Evolutionary conservation across 2,329 filamentous ascomycete genomes (phyloP).

Genomic region (Alternaria infectoria): DNA sequence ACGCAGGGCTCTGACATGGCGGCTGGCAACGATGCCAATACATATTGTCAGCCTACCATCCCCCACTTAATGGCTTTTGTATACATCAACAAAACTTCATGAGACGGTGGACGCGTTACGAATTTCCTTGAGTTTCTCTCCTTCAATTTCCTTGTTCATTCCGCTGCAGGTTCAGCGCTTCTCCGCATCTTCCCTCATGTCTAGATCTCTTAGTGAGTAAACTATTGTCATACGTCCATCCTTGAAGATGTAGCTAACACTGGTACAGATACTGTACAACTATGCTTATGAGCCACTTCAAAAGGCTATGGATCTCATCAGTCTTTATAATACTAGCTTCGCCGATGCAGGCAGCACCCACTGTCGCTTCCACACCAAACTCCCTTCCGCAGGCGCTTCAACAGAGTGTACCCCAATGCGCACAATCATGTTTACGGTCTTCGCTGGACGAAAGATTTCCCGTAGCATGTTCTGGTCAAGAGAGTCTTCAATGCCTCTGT

Average conservation of each 20-base stretch:
- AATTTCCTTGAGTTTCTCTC: conserved; percentile 44
- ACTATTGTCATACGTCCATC: conserved; percentile 14
- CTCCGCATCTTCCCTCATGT: conserved; percentile 40
- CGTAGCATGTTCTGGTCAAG: conserved; percentile 41
- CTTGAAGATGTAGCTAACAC: conserved; percentile 38
- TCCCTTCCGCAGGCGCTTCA: conserved; percentile 38
- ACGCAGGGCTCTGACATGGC: conserved; percentile 39
- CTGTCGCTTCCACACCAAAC: conserved; percentile 25
- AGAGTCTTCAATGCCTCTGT: conserved; percentile 45
- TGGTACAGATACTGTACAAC: conserved; percentile 43
- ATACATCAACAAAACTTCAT: conserved; percentile 39
- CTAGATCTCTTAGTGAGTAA: conserved; percentile 42
- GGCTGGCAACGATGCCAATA: conserved; percentile 37
- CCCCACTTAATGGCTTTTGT: conserved; percentile 25
- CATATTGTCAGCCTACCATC: conserved; percentile 46
- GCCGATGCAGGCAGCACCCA: conserved; percentile 34
- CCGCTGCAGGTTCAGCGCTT: conserved; percentile 47
- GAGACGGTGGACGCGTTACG: conserved; percentile 45
- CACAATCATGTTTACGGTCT: conserved; percentile 44
- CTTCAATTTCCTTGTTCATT: conserved; percentile 44
- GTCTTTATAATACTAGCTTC: conserved; percentile 43
- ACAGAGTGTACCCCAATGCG: conserved; percentile 43
- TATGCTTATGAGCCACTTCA: conserved; percentile 48
- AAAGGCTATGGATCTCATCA: conserved; percentile 46
- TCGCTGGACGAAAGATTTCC: conserved; percentile 44